phyloP scores from a whole-genome alignment of 2,329 filamentous ascomycete genomes.

The Gliomastix tumulicola region DNA sequence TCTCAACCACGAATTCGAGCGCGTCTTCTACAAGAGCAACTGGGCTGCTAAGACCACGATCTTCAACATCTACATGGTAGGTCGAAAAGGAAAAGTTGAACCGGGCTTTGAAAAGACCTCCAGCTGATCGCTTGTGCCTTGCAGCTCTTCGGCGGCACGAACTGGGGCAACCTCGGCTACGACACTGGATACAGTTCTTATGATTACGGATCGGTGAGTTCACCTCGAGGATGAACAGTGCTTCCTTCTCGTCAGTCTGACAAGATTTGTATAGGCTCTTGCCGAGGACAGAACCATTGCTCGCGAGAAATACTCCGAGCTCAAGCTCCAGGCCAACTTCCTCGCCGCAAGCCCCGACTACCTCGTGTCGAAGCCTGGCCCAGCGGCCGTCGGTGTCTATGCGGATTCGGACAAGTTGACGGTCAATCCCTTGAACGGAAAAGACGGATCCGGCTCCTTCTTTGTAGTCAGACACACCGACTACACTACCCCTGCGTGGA shows the following conservation, averaged over 20 bases:
- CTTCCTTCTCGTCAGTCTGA: too few species aligned
- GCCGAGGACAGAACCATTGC: slow-evolving; percentile 63
- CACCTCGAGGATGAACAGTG: too few species aligned
- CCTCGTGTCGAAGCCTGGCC: slow-evolving; percentile 49
- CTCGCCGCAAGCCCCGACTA: slow-evolving; percentile 66
- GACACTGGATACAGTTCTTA: slow-evolving; percentile 56
- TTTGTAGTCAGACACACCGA: slow-evolving; percentile 62
- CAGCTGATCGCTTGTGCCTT: too few species aligned
- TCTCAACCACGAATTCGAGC: slow-evolving; percentile 65
- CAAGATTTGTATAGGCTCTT: too few species aligned
- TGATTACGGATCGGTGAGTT: slow-evolving; percentile 40
- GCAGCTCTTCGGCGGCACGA: slow-evolving; percentile 67
- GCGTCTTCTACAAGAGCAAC: slow-evolving; percentile 75
- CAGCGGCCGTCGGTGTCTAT: slow-evolving; percentile 41
- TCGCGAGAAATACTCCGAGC: slow-evolving; percentile 72
- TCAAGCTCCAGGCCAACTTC: slow-evolving; percentile 72
- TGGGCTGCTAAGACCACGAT: slow-evolving; percentile 60
- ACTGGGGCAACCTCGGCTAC: slow-evolving; percentile 75
- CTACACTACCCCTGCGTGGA: slow-evolving; percentile 51
- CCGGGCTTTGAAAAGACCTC: neutral
- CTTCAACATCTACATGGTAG: slow-evolving; percentile 69
- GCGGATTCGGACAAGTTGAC: slow-evolving; percentile 44
- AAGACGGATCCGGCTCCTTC: slow-evolving; percentile 48
- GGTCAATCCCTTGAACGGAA: slow-evolving; percentile 53
- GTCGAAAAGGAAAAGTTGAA: neutral